Base-by-base conservation (phyloP, 805 yeast species). In the Cyberlindnera mississippiensis region DNA sequence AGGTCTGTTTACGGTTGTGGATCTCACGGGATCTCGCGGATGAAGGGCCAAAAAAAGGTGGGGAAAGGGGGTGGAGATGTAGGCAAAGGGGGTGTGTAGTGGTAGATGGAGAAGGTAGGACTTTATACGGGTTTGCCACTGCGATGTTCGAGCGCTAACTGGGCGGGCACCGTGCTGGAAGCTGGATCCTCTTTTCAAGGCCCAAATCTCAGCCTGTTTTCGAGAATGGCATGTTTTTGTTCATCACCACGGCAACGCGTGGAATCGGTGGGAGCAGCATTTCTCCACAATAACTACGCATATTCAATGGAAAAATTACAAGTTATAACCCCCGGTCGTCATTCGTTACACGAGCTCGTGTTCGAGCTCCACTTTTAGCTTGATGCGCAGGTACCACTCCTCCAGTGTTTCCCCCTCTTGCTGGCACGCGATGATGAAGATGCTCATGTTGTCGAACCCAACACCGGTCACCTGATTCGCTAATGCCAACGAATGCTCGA, bases 361-460 rank as follows among this genome's bases (percentile, higher is more conserved):
- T 42, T 64, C 69, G 24, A 63, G 55, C 38, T 61, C 67, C 9
- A 65, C 46, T 28, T 71, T 66, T 6, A 57, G 45, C 49, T 73
- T 78, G 71, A 82, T 76, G 44, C 62, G 57, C 4, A 61, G 59
- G 50, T 78, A 73, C 93, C 93, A 84, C 15, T 69, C 71, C 17
- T 74, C 74, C 32, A 82, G 55, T 2, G 67, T 56, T 35, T 64
- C 67, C 4, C 56, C 62, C 5, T 57, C 57, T 27, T 69, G 68
- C 54, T 82, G 86, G 28, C 82, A 56, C 1, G 84, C 84, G 8
- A 84, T 71, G 6, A 85, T 73, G n/a, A 82, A 71, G 15, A 82
- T 66, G 0, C 90, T 83, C 91, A 85, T 85, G 55, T 85, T 85
- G 59, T 85, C 95, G 52, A 82, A 84, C 1, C 95, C 95, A 19